Conservation (phyloP, 2,329 filamentous ascomycete species). For the Penicillium aurantiogriseum region DNA sequence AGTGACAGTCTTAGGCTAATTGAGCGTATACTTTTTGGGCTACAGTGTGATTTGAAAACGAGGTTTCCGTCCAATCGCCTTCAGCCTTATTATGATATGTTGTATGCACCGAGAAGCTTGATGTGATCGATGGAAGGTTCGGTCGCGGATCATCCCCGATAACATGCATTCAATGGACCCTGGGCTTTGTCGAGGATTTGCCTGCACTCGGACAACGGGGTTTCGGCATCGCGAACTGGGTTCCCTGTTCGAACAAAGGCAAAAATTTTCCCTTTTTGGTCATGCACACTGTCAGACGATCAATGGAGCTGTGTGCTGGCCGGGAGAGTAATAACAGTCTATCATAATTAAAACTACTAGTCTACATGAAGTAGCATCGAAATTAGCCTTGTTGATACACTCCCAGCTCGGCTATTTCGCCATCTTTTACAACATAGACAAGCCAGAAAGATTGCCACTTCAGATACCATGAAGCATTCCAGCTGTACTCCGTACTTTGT, state of each 20-base stretch:
- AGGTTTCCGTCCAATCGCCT: slow-evolving; percentile 2
- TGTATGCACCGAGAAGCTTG: slow-evolving; percentile 7
- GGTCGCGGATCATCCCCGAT: slow-evolving; percentile 2
- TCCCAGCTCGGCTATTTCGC: background rate
- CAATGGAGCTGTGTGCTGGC: slow-evolving; percentile 1
- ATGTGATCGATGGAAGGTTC: slow-evolving; percentile 1
- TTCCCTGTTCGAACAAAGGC: slow-evolving; percentile 7
- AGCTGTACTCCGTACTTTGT: background rate
- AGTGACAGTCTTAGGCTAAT: background rate
- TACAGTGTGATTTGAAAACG: background rate
- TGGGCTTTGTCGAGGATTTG: background rate
- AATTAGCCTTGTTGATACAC: background rate
- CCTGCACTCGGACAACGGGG: background rate
- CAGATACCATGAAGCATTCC: background rate
- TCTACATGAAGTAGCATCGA: background rate
- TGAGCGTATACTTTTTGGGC: background rate
- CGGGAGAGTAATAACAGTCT: background rate
- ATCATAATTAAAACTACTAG: background rate
- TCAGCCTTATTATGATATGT: background rate
- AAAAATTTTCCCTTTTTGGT: background rate
- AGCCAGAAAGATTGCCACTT: background rate
- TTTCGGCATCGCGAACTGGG: slow-evolving; percentile 10
- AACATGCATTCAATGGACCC: background rate
- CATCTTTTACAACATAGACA: background rate
- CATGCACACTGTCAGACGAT: slow-evolving; percentile 14